phyloP scores from a whole-genome alignment of 1,284 basidiomycete species.

The Tremellales sp. region DNA sequence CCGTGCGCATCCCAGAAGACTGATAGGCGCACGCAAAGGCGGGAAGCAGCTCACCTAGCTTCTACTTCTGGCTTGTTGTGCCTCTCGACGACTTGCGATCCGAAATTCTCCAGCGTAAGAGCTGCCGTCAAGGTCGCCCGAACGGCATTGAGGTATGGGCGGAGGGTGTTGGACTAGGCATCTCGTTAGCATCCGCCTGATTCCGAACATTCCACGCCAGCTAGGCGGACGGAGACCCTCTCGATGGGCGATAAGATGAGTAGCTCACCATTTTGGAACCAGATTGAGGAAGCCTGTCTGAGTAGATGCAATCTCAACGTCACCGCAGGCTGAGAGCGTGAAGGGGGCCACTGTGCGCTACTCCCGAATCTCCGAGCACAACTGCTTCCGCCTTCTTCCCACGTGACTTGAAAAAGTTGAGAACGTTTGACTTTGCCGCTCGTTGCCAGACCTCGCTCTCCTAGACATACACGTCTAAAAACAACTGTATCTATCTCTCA shows the following conservation, averaged over 20 bases:
- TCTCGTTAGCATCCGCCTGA: slow-evolving; percentile 21
- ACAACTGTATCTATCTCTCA: slow-evolving; percentile 12
- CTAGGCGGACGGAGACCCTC: no score
- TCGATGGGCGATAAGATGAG: no score
- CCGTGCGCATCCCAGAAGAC: slow-evolving; percentile 3
- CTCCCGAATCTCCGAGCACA: neutral
- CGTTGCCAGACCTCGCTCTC: neutral
- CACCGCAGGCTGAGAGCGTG: no score
- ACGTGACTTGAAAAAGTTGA: slow-evolving; percentile 14
- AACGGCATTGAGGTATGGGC: slow-evolving; percentile 94
- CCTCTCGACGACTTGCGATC: slow-evolving; percentile 92
- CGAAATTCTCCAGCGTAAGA: slow-evolving; percentile 93
- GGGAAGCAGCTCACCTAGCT: slow-evolving; percentile 57
- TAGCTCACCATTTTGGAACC: no score
- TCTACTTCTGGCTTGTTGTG: slow-evolving; percentile 97
- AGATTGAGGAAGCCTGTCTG: no score
- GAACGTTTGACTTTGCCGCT: neutral
- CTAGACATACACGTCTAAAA: no score
- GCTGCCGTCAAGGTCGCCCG: slow-evolving; percentile 95
- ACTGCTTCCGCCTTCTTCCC: neutral
- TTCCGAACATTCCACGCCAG: no score
- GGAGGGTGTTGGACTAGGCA: slow-evolving; percentile 61
- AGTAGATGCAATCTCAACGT: no score
- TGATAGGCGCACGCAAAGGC: slow-evolving; percentile 1
- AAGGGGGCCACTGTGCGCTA: no score